Conservation (phyloP, 805 yeast genomes). For the Alloascoidea hylecoeti region DNA sequence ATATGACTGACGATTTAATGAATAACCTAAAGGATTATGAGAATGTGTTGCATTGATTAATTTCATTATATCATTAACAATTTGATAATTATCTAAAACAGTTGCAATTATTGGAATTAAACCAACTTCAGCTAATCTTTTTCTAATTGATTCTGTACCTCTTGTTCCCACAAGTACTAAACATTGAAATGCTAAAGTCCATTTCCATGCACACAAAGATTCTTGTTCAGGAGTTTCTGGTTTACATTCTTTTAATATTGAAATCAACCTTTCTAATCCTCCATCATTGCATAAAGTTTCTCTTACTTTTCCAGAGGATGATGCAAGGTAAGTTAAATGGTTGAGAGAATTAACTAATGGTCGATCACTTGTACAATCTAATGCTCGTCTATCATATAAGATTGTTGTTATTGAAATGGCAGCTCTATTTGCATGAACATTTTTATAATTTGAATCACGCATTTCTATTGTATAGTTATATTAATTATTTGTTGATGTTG, state of each 20-base stretch:
- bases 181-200: constrained; percentile 93
- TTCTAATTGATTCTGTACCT: constrained; percentile 78
- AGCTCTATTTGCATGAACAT: constrained; percentile 70
- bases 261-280: constrained; percentile 78
- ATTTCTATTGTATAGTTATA: constrained; percentile 21
- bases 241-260: constrained; percentile 73
- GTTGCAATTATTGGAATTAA: constrained; percentile 86
- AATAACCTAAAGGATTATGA: neutral
- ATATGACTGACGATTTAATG: neutral
- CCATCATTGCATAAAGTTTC: constrained; percentile 86
- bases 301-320: constrained; percentile 77
- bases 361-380: constrained; percentile 79
- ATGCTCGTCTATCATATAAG: constrained; percentile 81
- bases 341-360: constrained; percentile 88
- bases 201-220: constrained; percentile 77
- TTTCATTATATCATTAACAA: constrained; percentile 14
- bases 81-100: constrained; percentile 72
- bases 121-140: constrained; percentile 84
- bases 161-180: constrained; percentile 83
- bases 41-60: neutral
- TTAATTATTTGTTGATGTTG: too few species aligned
- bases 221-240: constrained; percentile 12
- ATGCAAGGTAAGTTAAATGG: constrained; percentile 76
- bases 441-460: constrained; percentile 85
- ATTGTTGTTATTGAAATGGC: constrained; percentile 86